These are phyloP conservation scores for Fagopyrum tataricum DNA, from an alignment of 148 eudicot species.

Conservation along the genomic window DNA sequence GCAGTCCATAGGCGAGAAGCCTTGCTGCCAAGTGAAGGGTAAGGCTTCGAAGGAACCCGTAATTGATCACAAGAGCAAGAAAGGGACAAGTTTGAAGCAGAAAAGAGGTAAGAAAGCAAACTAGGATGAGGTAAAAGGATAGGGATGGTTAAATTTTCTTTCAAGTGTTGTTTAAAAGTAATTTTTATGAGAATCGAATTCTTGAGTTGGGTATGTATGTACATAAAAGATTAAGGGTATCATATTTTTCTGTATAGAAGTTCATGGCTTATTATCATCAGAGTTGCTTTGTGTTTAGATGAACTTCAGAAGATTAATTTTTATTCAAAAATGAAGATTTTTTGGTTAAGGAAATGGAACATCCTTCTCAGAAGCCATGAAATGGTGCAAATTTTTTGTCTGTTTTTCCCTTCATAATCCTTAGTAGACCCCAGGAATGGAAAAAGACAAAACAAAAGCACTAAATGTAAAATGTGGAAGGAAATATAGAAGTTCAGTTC, in stretches of 20 bases:
- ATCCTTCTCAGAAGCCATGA: background rate
- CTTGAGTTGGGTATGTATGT: slow-evolving; percentile 3
- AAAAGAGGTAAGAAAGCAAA: slow-evolving; percentile 11
- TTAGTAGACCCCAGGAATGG: slow-evolving; percentile 7
- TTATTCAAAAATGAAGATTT: background rate
- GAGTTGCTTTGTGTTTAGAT: background rate
- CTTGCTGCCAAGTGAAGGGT: background rate
- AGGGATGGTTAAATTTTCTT: background rate
- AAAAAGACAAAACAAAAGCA: background rate
- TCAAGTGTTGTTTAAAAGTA: background rate
- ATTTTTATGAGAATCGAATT: background rate
- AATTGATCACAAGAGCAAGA: background rate
- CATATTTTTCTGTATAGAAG: slow-evolving; percentile 5
- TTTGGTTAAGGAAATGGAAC: background rate
- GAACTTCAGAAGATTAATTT: background rate
- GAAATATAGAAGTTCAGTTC: background rate
- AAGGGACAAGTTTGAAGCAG: slow-evolving; percentile 9
- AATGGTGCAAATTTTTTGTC: background rate
- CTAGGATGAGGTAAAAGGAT: background rate
- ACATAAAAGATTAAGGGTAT: slow-evolving; percentile 6
- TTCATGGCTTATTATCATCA: slow-evolving; percentile 1
- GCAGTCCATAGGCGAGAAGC: background rate
- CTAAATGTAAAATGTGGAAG: background rate
- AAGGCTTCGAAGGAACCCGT: background rate
- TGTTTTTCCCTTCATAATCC: background rate